Percentiles rank a stretch among this genome's conserved stretches.
Evolutionary conservation across 2,329 filamentous ascomycete genomes (phyloP).

Genomic region (Xylariaceae sp.): DNA sequence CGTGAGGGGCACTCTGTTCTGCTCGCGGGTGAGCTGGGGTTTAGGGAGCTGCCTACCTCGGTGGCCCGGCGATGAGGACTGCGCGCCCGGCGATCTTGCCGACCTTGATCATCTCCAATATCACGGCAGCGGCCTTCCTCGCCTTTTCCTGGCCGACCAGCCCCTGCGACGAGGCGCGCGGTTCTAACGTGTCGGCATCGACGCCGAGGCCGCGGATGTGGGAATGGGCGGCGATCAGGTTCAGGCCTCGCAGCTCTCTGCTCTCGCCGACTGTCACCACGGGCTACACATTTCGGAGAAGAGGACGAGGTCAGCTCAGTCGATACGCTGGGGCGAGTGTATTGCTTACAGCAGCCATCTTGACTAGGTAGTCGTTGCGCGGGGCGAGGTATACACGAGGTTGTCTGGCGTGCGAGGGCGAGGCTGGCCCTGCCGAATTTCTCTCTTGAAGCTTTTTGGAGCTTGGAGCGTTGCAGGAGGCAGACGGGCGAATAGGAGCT

Average conservation of each 20-base stretch:
- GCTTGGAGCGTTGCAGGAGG: not conserved
- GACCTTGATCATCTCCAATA: slow-evolving; percentile 97
- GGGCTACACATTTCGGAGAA: slow-evolving; percentile 36
- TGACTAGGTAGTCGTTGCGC: slow-evolving; percentile 21
- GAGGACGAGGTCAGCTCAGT: slow-evolving; percentile 12
- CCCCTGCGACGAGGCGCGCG: slow-evolving; percentile 77
- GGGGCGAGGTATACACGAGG: no score
- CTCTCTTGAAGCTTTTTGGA: not conserved
- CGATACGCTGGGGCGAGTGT: not conserved
- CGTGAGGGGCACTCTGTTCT: no score
- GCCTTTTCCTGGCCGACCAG: slow-evolving; percentile 95
- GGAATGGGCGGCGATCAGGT: slow-evolving; percentile 96
- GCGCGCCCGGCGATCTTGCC: slow-evolving; percentile 96
- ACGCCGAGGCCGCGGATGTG: slow-evolving; percentile 95
- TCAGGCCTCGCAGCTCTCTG: slow-evolving; percentile 92
- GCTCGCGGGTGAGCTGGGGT: no score
- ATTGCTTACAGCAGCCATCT: slow-evolving; percentile 46
- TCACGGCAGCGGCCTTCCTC: slow-evolving; percentile 89
- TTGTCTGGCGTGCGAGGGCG: no score
- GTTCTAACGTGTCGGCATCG: slow-evolving; percentile 83
- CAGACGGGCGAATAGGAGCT: not conserved
- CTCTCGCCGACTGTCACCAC: slow-evolving; percentile 81
- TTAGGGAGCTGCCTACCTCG: slow-evolving; percentile 47
- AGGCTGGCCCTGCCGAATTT: not conserved
- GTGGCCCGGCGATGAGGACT: slow-evolving; percentile 88